phyloP scores from a whole-genome alignment of 805 yeast species.

The Sugiyamaella valdiviana region DNA sequence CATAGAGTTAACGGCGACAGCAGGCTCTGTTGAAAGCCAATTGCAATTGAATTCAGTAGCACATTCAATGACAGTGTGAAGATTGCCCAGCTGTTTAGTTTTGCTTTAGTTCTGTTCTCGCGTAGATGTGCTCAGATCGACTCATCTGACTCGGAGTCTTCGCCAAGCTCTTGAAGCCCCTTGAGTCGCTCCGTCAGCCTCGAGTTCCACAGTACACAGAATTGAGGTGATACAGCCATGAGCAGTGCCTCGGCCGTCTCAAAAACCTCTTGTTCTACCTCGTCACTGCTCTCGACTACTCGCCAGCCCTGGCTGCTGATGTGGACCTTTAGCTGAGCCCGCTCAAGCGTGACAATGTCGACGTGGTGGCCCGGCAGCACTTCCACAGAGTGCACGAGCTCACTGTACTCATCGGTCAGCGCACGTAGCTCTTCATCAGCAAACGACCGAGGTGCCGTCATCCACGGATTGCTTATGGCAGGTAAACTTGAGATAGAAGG shows the following conservation, averaged over 20 bases:
- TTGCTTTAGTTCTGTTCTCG: neutral
- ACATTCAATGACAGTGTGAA: too few relatives aligned
- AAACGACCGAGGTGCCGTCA: too few relatives aligned
- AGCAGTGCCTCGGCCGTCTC: conserved; percentile 31
- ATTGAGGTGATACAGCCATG: conserved; percentile 24
- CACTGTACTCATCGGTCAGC: conserved; percentile 8
- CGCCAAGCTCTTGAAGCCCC: neutral
- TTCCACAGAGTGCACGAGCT: conserved; percentile 3
- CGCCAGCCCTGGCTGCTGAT: conserved; percentile 20
- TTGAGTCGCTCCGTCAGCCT: conserved; percentile 8
- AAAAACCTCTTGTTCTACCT: conserved; percentile 9
- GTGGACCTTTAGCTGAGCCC: conserved; percentile 1
- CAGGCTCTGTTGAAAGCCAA: too few relatives aligned
- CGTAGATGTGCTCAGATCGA: neutral
- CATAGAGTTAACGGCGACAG: too few relatives aligned
- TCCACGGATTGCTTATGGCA: too few relatives aligned
- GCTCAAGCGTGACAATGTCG: conserved; percentile 19
- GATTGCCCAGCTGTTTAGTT: too few relatives aligned
- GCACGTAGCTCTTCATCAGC: conserved; percentile 10
- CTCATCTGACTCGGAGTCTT: neutral
- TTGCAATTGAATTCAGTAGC: too few relatives aligned
- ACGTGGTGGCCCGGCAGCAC: neutral
- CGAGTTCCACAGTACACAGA: conserved; percentile 19
- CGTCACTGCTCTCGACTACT: neutral
- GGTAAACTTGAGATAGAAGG: too few relatives aligned